A percentile compares a stretch with the other conserved stretches of the same genome.
These are phyloP conservation scores for Trifolium repens DNA, from an alignment of 306 rosid genomes.

Conservation along the genomic window DNA sequence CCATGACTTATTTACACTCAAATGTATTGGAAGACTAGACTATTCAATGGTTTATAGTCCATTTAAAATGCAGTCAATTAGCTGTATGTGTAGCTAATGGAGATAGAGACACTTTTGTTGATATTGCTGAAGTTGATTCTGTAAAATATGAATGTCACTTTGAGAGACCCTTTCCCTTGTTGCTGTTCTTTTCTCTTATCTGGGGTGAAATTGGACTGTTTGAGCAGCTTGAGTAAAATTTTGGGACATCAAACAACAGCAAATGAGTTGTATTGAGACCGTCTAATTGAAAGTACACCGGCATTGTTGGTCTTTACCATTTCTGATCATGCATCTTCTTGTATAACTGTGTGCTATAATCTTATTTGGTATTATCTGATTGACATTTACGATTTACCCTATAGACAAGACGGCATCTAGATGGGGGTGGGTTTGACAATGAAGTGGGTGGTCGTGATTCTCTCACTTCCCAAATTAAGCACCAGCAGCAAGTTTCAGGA, in stretches of 20 bases:
- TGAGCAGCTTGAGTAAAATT: constrained; percentile 18
- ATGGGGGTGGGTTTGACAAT: constrained; percentile 58
- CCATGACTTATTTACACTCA: constrained; percentile 13
- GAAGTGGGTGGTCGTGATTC: constrained; percentile 64
- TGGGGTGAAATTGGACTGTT: constrained; percentile 27
- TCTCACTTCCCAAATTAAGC: constrained; percentile 68
- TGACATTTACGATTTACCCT: constrained; percentile 38
- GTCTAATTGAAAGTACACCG: constrained; percentile 13
- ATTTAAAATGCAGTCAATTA: background rate
- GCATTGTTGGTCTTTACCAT: constrained; percentile 8
- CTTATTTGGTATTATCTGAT: constrained; percentile 35
- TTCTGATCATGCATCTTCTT: constrained; percentile 24
- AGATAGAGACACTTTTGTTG: constrained; percentile 14
- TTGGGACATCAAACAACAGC: constrained; percentile 1
- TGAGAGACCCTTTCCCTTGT: background rate
- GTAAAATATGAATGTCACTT: constrained; percentile 25
- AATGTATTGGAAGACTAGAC: constrained; percentile 16
- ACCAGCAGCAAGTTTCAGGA: constrained; percentile 68
- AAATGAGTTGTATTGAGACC: constrained; percentile 22
- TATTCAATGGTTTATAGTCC: constrained; percentile 20
- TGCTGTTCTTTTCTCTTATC: constrained; percentile 11
- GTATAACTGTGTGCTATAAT: constrained; percentile 24
- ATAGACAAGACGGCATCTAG: constrained; percentile 73
- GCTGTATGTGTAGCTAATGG: background rate
- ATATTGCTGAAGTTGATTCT: constrained; percentile 17